Evolutionary conservation across 495 filamentous ascomycete species (phyloP).

Genomic region (Mytilinidion resinicola): DNA sequence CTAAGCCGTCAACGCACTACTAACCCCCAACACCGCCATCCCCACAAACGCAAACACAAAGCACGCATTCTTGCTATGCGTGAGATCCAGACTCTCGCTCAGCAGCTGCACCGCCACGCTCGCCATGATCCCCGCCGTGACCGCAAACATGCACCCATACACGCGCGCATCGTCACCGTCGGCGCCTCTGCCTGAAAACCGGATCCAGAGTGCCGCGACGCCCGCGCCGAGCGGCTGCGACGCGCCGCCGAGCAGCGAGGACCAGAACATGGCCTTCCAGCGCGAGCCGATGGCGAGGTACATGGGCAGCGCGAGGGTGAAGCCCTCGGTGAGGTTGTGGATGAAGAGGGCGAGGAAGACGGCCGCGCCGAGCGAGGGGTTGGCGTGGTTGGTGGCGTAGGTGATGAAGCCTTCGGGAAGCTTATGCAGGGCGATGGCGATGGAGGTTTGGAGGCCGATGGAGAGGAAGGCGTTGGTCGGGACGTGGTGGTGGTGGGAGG

Average conservation of each 20-base stretch:
- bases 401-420: conserved; percentile 98
- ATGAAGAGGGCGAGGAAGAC: conserved; percentile 95
- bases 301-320: conserved; percentile 84
- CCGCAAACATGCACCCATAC: conserved; percentile 85
- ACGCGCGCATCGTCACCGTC: conserved; percentile 47
- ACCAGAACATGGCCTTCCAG: conserved; percentile 74
- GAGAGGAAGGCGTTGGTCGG: conserved; percentile 87
- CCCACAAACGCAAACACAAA: conserved; percentile 82
- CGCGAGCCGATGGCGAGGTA: conserved; percentile 79
- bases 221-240: conserved; percentile 82
- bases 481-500: conserved; percentile 87
- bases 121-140: conserved; percentile 82
- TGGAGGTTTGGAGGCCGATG: conserved; percentile 85
- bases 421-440: conserved; percentile 94
- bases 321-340: conserved; percentile 96
- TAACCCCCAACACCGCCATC: conserved; percentile 82
- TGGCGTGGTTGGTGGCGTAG: conserved; percentile 95
- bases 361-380: conserved; percentile 74
- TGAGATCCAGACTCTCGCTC: conserved; percentile 72
- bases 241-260: conserved; percentile 73
- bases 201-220: conserved; percentile 77
- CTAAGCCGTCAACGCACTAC: conserved; percentile 70
- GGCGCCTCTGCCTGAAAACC: conserved; percentile 41
- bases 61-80: conserved; percentile 71
- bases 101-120: conserved; percentile 87